Conservation (phyloP, 176 grass and related monocot genomes). For the Alopecurus myosuroides region DNA sequence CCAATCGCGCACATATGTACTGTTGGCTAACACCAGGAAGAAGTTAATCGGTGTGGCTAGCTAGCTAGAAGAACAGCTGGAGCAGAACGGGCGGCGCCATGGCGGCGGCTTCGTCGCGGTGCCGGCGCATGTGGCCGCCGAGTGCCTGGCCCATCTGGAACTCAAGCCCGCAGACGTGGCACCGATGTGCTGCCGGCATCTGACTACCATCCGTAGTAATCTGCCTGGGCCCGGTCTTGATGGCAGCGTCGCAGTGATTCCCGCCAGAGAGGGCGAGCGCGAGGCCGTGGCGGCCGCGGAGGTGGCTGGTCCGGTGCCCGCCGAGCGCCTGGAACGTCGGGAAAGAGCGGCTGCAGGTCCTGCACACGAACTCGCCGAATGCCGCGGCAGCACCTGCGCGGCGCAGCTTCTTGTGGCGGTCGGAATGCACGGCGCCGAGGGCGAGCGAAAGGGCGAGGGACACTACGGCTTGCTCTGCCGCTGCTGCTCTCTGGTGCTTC, state of each 20-base stretch:
- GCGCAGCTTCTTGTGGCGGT: background rate
- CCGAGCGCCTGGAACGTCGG: slow-evolving; percentile 58
- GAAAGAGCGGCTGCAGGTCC: background rate
- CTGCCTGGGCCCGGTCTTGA: slow-evolving; percentile 2
- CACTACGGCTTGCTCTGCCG: background rate
- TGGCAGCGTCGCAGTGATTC: background rate
- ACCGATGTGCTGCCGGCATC: background rate
- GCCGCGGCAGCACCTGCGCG: too few relatives aligned
- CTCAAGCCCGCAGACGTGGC: slow-evolving; percentile 40
- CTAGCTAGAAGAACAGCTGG: slow-evolving; percentile 38
- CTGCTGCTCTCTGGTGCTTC: slow-evolving; percentile 20
- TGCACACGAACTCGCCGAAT: background rate
- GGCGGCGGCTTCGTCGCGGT: slow-evolving; percentile 23
- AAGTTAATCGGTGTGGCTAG: too few relatives aligned
- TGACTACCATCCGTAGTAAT: background rate
- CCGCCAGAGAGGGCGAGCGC: slow-evolving; percentile 26
- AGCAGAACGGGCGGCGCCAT: slow-evolving; percentile 35
- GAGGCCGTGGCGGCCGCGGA: slow-evolving; percentile 31
- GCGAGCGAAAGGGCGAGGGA: slow-evolving; percentile 24
- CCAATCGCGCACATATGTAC: too few relatives aligned
- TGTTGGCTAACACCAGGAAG: too few relatives aligned
- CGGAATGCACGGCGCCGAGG: background rate
- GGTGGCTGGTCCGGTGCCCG: slow-evolving; percentile 55
- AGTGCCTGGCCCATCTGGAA: slow-evolving; percentile 62
- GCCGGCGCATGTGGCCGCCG: too few relatives aligned